Evolutionary conservation across 352 stramenopile species (phyloP).

Genomic region (Phytophthora capsici): DNA sequence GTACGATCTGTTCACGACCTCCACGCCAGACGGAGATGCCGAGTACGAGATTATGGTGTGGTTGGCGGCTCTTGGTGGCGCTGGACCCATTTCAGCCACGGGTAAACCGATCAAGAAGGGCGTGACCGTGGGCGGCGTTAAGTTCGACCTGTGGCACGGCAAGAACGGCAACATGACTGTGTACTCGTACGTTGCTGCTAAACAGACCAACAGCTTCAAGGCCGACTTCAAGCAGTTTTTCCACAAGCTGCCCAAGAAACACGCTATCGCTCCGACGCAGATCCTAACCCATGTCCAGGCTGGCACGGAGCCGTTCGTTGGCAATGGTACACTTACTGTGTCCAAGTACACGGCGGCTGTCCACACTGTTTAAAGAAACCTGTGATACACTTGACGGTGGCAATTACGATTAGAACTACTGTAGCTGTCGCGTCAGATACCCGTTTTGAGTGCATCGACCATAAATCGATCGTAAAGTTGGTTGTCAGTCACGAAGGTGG

Average conservation of each 20-base stretch:
- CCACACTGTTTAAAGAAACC: slow-evolving; percentile 4
- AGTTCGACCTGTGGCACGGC: slow-evolving; percentile 31
- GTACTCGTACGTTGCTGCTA: slow-evolving; percentile 36
- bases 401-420: too few species aligned
- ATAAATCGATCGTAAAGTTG: neutral
- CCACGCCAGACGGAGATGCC: slow-evolving; percentile 24
- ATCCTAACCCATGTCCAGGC: slow-evolving; percentile 27
- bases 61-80: slow-evolving; percentile 35
- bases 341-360: slow-evolving; percentile 28
- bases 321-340: slow-evolving; percentile 28
- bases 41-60: slow-evolving; percentile 49
- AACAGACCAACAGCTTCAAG: slow-evolving; percentile 33
- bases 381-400: too few species aligned
- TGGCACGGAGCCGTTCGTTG: slow-evolving; percentile 31
- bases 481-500: neutral
- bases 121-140: neutral
- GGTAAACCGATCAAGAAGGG: slow-evolving; percentile 9
- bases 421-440: too few species aligned
- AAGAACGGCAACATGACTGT: slow-evolving; percentile 41
- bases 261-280: slow-evolving; percentile 17
- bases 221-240: slow-evolving; percentile 38
- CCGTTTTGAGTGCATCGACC: neutral
- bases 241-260: slow-evolving; percentile 12
- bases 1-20: slow-evolving; percentile 45
- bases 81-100: slow-evolving; percentile 32